Percentiles rank a stretch among this genome's conserved stretches.
These are phyloP conservation scores for Exophiala phaeomuriformis DNA, from an alignment of 2,329 filamentous ascomycete genomes.

Conservation along the genomic window DNA sequence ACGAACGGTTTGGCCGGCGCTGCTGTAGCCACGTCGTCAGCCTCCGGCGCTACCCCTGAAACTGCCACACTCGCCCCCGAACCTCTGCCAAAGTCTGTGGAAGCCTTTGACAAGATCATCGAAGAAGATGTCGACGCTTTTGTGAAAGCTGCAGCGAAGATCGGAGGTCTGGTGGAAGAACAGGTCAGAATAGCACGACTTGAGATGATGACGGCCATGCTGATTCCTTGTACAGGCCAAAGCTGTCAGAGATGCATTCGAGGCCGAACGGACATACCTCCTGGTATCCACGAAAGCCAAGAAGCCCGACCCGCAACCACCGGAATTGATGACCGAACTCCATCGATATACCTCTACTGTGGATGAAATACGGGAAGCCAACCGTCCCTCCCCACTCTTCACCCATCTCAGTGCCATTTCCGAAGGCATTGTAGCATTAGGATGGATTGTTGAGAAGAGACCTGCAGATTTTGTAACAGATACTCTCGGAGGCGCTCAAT, in stretches of 20 bases:
- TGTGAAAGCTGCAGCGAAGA: slow-evolving; percentile 65
- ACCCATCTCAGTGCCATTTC: slow-evolving; percentile 80
- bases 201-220: not conserved
- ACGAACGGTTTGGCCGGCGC: slow-evolving; percentile 35
- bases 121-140: slow-evolving; percentile 67
- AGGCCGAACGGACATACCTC: slow-evolving; percentile 79
- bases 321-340: slow-evolving; percentile 75
- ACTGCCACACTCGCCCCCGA: slow-evolving; percentile 44
- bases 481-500: slow-evolving; percentile 74
- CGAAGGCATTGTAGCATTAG: slow-evolving; percentile 81
- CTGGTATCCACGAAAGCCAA: slow-evolving; percentile 83
- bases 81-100: slow-evolving; percentile 65
- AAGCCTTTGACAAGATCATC: slow-evolving; percentile 80
- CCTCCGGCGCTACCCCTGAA: slow-evolving; percentile 32
- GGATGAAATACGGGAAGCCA: slow-evolving; percentile 71
- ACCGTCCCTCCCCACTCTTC: slow-evolving; percentile 66
- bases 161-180: slow-evolving; percentile 71
- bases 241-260: slow-evolving; percentile 60
- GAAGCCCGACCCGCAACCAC: slow-evolving; percentile 71
- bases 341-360: slow-evolving; percentile 75
- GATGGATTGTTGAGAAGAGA: slow-evolving; percentile 81
- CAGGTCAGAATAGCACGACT: slow-evolving; percentile 54
- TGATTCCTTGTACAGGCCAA: slow-evolving; percentile 38
- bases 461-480: slow-evolving; percentile 82
- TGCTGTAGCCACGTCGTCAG: slow-evolving; percentile 30